These are phyloP conservation scores for Trichoderma citrinoviride DNA, from an alignment of 2,329 filamentous ascomycete species.

Conservation along the genomic window DNA sequence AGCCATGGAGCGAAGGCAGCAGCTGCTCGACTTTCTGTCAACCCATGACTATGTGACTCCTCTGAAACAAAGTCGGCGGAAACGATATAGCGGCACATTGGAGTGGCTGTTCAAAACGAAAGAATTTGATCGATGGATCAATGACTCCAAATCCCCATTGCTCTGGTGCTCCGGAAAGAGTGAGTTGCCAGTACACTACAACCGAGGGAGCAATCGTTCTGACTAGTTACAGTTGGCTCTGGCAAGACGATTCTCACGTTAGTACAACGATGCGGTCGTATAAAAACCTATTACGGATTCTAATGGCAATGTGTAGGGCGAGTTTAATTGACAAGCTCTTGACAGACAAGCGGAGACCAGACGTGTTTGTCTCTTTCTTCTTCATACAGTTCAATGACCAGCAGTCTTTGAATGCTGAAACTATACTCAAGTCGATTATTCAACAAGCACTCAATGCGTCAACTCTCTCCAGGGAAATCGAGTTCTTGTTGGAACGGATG, in stretches of 20 bases:
- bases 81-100: slow-evolving; percentile 30
- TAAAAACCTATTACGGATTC: neutral
- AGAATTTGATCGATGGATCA: slow-evolving; percentile 30
- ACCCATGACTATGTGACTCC: slow-evolving; percentile 28
- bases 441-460: slow-evolving; percentile 13
- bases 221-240: slow-evolving; percentile 23
- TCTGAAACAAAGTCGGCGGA: slow-evolving; percentile 31
- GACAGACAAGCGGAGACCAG: neutral
- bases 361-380: slow-evolving; percentile 22
- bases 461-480: neutral
- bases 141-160: neutral
- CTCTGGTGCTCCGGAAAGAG: slow-evolving; percentile 36
- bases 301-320: neutral
- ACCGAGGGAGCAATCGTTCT: neutral
- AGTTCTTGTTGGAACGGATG: neutral
- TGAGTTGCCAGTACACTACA: slow-evolving; percentile 15
- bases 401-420: slow-evolving; percentile 23
- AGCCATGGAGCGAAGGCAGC: slow-evolving; percentile 22
- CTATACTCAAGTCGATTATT: slow-evolving; percentile 24
- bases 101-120: slow-evolving; percentile 30
- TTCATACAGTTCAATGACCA: slow-evolving; percentile 20
- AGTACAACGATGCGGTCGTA: neutral
- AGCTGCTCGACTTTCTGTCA: slow-evolving; percentile 32
- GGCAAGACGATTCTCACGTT: slow-evolving; percentile 30
- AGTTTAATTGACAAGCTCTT: slow-evolving; percentile 24